Evolutionary conservation across 2,329 filamentous ascomycete species (phyloP).

Genomic region (Lasiodiplodia theobromae): DNA sequence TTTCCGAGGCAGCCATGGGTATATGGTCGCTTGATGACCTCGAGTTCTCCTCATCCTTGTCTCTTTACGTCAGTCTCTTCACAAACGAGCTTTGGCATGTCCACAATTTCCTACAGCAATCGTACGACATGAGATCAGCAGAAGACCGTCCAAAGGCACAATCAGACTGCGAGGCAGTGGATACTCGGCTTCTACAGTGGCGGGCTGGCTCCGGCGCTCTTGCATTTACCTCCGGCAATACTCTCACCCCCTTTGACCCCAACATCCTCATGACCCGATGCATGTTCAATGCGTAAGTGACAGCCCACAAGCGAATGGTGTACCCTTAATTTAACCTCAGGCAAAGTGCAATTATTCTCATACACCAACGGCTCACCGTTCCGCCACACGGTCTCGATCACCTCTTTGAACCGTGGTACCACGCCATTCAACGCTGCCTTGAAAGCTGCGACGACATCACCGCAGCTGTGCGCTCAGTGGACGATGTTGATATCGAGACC

Average conservation of each 20-base stretch:
- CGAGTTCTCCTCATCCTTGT: slow-evolving; percentile 37
- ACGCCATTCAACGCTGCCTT: slow-evolving; percentile 40
- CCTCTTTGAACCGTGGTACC: slow-evolving; percentile 38
- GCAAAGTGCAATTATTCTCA: slow-evolving; percentile 35
- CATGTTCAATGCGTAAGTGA: slow-evolving; percentile 36
- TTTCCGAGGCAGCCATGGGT: slow-evolving; percentile 36
- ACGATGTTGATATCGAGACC: slow-evolving; percentile 36
- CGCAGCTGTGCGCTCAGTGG: slow-evolving; percentile 34
- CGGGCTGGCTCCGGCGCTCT: slow-evolving; percentile 36
- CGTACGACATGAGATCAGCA: slow-evolving; percentile 36
- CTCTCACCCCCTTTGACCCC: slow-evolving; percentile 34
- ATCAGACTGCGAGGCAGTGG: slow-evolving; percentile 36
- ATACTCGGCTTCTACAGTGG: slow-evolving; percentile 38
- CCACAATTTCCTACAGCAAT: slow-evolving; percentile 38
- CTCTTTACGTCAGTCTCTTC: slow-evolving; percentile 38
- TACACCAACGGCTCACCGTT: slow-evolving; percentile 37
- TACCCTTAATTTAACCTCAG: too few species aligned
- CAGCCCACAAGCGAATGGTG: background rate
- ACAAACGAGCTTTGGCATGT: slow-evolving; percentile 39
- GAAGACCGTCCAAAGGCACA: slow-evolving; percentile 37
- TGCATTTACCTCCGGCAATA: slow-evolving; percentile 31
- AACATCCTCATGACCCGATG: slow-evolving; percentile 38
- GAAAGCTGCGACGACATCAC: slow-evolving; percentile 40
- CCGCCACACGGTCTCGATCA: slow-evolving; percentile 35
- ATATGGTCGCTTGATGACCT: slow-evolving; percentile 35